Percentiles rank a stretch among this genome's conserved stretches.
These are phyloP conservation scores for Neonectria sp. DNA, from an alignment of 2,329 filamentous ascomycete genomes.

Conservation along the genomic window DNA sequence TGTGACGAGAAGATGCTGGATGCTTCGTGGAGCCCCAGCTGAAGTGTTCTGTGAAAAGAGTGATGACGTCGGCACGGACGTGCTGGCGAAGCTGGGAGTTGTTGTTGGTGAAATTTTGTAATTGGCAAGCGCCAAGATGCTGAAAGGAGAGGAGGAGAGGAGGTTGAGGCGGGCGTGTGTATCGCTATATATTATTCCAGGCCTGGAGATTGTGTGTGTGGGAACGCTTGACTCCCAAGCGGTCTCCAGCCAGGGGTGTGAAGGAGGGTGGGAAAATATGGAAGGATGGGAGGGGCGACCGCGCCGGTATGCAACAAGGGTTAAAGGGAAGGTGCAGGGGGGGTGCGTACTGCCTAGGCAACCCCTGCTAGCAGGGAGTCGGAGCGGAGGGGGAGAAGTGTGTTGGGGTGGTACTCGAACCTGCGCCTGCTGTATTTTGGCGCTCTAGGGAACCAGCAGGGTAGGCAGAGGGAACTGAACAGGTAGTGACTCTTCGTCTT, in stretches of 20 bases:
- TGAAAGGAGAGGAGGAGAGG: conserved; percentile 48
- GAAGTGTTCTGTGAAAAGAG: conserved; percentile 41
- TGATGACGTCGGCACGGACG: conserved; percentile 49
- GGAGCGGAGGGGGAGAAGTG: conserved; percentile 29
- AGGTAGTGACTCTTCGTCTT: conserved; percentile 25
- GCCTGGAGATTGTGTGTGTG: conserved; percentile 44
- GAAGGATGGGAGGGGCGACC: conserved; percentile 24
- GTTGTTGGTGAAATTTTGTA: conserved; percentile 42
- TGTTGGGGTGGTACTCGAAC: conserved; percentile 27
- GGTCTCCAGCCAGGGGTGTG: conserved; percentile 39
- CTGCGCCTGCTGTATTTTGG: conserved; percentile 27
- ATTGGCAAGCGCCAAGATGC: conserved; percentile 59
- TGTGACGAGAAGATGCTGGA: conserved; percentile 48
- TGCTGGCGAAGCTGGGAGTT: conserved; percentile 38
- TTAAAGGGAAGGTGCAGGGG: conserved; percentile 35
- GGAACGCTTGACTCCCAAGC: conserved; percentile 43
- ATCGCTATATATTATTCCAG: conserved; percentile 52
- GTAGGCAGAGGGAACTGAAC: conserved; percentile 39
- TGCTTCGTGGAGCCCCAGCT: conserved; percentile 48
- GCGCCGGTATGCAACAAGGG: conserved; percentile 47
- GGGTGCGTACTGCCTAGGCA: conserved; percentile 16
- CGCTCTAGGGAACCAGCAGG: conserved; percentile 29
- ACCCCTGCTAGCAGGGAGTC: conserved; percentile 13
- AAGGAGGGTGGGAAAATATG: conserved; percentile 19
- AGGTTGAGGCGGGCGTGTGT: conserved; percentile 48